Evolutionary conservation across 768 basidiomycete genomes (phyloP), one percentile per base, ranked within the genome.

Genomic region (Pholiota molesta): DNA sequence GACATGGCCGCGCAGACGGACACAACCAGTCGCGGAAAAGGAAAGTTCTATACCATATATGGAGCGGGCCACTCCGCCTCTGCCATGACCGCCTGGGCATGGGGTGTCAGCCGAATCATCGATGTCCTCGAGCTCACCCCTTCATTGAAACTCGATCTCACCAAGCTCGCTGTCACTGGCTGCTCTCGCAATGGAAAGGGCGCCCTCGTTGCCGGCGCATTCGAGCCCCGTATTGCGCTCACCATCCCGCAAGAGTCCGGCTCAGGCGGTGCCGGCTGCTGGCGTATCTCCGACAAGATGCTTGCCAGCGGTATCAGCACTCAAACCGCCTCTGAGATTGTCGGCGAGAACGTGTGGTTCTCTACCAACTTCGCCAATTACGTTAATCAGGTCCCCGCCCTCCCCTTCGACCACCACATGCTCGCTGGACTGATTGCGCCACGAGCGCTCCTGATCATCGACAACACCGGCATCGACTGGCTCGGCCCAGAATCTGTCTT

Each of bases 221-320:
- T 86, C 68, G 85, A 87, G 62, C 69, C 75, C 2, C 85, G 85
- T 62, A 82, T 87, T 63, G 82, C 81, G 9, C 75, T 87, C 62
- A 86, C 85, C 6, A 82, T 87, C 63, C 83, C 85, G 5, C 86
- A 87, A 70, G 85, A 87, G 71, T 86, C 85, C 13, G 86, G 86
- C 11, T 83, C 84, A 13, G 85, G 86, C 52, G 85, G 86, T 6
- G 80, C 78, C 26, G 81, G 80, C n/a, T 83, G 81, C 74, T 87
- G 86, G 86, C 81, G 85, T 45, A 74, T 87, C 60, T 86, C 84
- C 23, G 78, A 82, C 65, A 79, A 67, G 52, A 79, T 83, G 77
- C 70, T 78, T 64, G 65, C 69, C 37, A 68, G 65, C n/a, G 85
- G 84, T 1, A 73, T 73, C 29, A 64, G 64, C 53, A 82, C 82